Conservation (phyloP, 2,329 filamentous ascomycete species). For the Botryotinia globosa region DNA sequence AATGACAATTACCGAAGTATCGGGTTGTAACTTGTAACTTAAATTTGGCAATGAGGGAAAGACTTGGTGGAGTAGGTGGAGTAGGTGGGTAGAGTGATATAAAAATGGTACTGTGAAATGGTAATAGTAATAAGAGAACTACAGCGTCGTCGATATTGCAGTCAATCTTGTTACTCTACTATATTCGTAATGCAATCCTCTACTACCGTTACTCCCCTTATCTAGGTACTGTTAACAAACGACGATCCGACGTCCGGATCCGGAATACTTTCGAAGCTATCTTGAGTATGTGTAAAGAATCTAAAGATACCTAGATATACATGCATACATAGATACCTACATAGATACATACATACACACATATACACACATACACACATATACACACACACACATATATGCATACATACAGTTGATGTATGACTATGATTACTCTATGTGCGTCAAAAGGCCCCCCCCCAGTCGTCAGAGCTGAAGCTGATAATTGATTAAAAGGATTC, state of each 20-base stretch:
- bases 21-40: constrained; percentile 2
- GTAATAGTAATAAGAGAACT: background rate
- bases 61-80: background rate
- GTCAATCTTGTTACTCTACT: background rate
- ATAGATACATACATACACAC: background rate
- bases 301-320: background rate
- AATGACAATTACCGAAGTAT: constrained; percentile 1
- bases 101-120: background rate
- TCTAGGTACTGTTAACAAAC: background rate
- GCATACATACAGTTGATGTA: background rate
- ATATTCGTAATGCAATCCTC: background rate
- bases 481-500: constrained; percentile 11
- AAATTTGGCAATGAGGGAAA: background rate
- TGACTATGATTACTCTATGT: constrained; percentile 8
- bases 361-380: background rate
- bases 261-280: background rate
- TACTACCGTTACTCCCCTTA: background rate
- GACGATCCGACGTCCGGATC: background rate
- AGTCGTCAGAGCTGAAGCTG: constrained; percentile 15
- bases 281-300: background rate
- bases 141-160: background rate
- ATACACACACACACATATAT: background rate
- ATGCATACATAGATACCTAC: background rate
- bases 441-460: background rate
- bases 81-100: background rate